Evolutionary conservation across 75 land plant genomes (phyloP).

Genomic region (Adiantum capillusveneris): DNA sequence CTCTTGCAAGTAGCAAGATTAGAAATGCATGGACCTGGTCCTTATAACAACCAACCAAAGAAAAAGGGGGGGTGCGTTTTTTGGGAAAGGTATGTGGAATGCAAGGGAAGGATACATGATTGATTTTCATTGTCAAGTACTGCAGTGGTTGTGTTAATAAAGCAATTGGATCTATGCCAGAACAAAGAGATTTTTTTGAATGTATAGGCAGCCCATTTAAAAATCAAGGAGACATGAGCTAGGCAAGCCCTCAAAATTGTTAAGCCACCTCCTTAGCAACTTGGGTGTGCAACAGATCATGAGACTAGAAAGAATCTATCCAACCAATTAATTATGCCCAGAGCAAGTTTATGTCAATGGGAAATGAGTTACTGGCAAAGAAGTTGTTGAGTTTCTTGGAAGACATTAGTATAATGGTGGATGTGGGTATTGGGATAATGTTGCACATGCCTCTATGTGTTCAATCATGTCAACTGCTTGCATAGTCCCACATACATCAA

Average conservation of each 20-base stretch:
- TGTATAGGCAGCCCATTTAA: slow-evolving; percentile 79
- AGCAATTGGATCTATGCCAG: slow-evolving; percentile 99
- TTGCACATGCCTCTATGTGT: no score
- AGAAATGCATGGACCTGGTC: neutral
- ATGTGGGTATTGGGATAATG: slow-evolving; percentile 98
- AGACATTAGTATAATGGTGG: slow-evolving; percentile 89
- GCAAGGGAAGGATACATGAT: slow-evolving; percentile 72
- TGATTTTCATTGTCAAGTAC: slow-evolving; percentile 76
- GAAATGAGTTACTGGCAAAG: slow-evolving; percentile 51
- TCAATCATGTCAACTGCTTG: no score
- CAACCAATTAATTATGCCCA: slow-evolving; percentile 86
- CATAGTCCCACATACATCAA: no score
- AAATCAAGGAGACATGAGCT: slow-evolving; percentile 56
- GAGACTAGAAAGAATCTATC: slow-evolving; percentile 85
- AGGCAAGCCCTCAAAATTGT: slow-evolving; percentile 75
- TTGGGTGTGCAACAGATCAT: slow-evolving; percentile 84
- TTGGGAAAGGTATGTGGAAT: slow-evolving; percentile 50
- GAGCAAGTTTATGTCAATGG: slow-evolving; percentile 84
- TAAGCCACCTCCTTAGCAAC: slow-evolving; percentile 58
- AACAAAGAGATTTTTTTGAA: slow-evolving; percentile 76
- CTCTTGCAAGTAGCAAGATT: neutral
- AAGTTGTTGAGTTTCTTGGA: slow-evolving; percentile 61
- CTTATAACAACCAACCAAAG: neutral
- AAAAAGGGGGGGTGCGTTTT: slow-evolving; percentile 30
- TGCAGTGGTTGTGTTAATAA: slow-evolving; percentile 76